A percentile compares a stretch with the other conserved stretches of the same genome.
phyloP scores from a whole-genome alignment of 1,139 yeast species.

The Yamadazyma songkhlaensis region DNA sequence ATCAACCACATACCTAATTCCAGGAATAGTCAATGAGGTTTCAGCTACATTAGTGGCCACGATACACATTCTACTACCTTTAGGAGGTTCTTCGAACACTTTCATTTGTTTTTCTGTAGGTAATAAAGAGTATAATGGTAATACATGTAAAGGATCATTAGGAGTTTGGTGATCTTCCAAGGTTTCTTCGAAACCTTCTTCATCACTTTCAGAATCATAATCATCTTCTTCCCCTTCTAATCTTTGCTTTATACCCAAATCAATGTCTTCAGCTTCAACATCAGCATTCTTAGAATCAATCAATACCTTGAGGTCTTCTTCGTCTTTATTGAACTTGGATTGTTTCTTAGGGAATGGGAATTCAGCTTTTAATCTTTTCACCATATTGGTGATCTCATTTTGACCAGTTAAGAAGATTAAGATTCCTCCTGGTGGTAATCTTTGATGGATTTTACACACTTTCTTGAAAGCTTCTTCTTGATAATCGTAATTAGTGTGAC shows the following conservation, averaged over 20 bases:
- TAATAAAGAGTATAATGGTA: constrained; percentile 86
- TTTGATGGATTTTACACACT: constrained; percentile 80
- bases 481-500: constrained; percentile 73
- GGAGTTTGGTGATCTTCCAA: constrained; percentile 74
- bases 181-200: constrained; percentile 89
- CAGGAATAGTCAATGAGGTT: constrained; percentile 95
- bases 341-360: constrained; percentile 56
- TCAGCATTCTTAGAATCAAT: constrained; percentile 53
- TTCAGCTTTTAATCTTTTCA: constrained; percentile 61
- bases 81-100: constrained; percentile 84
- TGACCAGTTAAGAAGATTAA: constrained; percentile 92
- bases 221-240: constrained; percentile 28
- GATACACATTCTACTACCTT: constrained; percentile 81
- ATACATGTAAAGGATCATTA: constrained; percentile 79
- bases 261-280: constrained; percentile 85
- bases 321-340: constrained; percentile 14
- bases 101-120: constrained; percentile 95
- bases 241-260: constrained; percentile 58
- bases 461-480: constrained; percentile 85
- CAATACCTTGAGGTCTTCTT: constrained; percentile 41
- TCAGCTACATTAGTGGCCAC: constrained; percentile 98
- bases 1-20: constrained; percentile 91
- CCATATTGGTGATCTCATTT: constrained; percentile 79
- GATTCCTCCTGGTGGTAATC: constrained; percentile 92
- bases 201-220: constrained; percentile 53